A percentile compares a stretch with the other conserved stretches of the same genome.
Conservation (phyloP, 805 yeast species). For the Ogataea pini region DNA sequence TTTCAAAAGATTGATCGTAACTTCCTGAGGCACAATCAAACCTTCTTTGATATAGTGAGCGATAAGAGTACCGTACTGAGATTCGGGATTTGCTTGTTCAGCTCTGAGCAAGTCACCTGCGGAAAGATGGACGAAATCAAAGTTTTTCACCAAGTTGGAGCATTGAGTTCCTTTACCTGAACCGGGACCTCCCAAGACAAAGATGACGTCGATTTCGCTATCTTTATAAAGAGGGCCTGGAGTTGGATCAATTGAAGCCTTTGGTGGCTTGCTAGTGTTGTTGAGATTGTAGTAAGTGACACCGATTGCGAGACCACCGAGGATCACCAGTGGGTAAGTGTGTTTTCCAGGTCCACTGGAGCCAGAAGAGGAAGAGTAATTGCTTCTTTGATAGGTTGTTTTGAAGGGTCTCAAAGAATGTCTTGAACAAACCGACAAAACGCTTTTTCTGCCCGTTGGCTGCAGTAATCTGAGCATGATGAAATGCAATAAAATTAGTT, state of each 20-base stretch:
- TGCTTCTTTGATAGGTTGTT: neutral
- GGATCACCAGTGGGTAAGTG: slow-evolving; percentile 28
- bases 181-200: slow-evolving; percentile 97
- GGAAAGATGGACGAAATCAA: slow-evolving; percentile 80
- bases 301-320: slow-evolving; percentile 35
- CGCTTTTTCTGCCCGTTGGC: slow-evolving; percentile 1
- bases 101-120: slow-evolving; percentile 97
- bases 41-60: slow-evolving; percentile 86
- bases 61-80: slow-evolving; percentile 83
- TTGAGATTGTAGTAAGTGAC: slow-evolving; percentile 36
- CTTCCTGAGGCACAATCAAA: slow-evolving; percentile 87
- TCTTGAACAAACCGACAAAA: slow-evolving; percentile 2
- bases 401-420: neutral
- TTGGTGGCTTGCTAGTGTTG: slow-evolving; percentile 33
- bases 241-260: slow-evolving; percentile 36
- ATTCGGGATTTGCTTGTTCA: slow-evolving; percentile 81
- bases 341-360: slow-evolving; percentile 18
- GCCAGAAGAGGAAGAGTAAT: slow-evolving; percentile 17
- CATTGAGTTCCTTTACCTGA: slow-evolving; percentile 98
- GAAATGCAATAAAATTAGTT: neutral
- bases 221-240: slow-evolving; percentile 44
- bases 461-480: neutral
- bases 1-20: slow-evolving; percentile 80
- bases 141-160: slow-evolving; percentile 76
- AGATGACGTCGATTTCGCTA: slow-evolving; percentile 74